Evolutionary conservation across 306 rosid species (phyloP), one percentile per base, ranked within the genome.

Genomic region (Arachis stenosperma): DNA sequence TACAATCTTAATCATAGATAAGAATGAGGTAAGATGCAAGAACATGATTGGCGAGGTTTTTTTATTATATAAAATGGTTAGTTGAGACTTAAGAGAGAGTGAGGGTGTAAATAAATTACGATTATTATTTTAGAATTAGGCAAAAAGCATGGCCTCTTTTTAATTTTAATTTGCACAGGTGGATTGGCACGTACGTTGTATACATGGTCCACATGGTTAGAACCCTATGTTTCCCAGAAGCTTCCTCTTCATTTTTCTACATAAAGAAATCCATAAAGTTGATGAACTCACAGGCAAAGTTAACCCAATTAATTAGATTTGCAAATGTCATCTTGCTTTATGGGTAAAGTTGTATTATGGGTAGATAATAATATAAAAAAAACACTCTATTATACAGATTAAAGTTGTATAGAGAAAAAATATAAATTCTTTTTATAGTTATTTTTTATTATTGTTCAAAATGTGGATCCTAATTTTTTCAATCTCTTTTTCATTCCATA

Each of bases 241-340:
- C 78, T 75, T 76, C 75, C 74, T 63, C 37, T 65, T 37, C 2
- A 33, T 33, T 58, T 17, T 62, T 52, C 27, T 12, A 27, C 22
- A 53, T 54, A 36, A 65, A 54, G 7, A 36, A 72, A 69, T 53
- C 36, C 29, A 63, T 67, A 33, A 78, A 67, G 80, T 75, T 82
- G 75, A 69, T 80, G 79, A 84, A 78, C 77, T 88, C 79, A 86
- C 36, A 40, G 6, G 40, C 43, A 83, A 77, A 81, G 84, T 79
- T 80, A 52, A 52, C 13, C 27, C 7, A 52, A 52, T 13, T 50
- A 83, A n/a, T 53, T 67, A 54, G 66, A 84, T 71, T 58, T 83
- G 87, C 56, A 56, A 39, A 76, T 78, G 89, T 84, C 89, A 90
- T 75, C 62, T 70, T 70, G 33, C 57, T 79, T 57, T 51, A 48